Evolutionary conservation across 257 asterid genomes (phyloP).

Genomic region (Schizonepeta tenuifolia): DNA sequence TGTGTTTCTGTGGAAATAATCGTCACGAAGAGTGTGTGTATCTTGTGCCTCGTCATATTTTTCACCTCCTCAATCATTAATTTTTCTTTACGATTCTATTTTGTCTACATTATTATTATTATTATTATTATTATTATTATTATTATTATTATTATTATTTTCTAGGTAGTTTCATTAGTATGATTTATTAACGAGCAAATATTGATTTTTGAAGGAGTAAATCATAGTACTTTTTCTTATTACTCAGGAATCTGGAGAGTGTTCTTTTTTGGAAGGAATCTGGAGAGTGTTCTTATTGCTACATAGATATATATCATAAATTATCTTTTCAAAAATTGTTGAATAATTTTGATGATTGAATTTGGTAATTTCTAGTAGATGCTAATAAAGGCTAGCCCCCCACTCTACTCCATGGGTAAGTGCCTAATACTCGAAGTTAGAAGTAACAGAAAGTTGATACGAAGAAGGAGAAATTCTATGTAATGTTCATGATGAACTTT

Average conservation of each 20-base stretch:
- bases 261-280: too few relatives aligned
- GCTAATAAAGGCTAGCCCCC: not conserved
- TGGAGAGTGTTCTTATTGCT: too few relatives aligned
- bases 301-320: not conserved
- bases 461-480: not conserved
- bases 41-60: slow-evolving; percentile 28
- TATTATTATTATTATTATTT: too few relatives aligned
- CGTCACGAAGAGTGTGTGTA: slow-evolving; percentile 46
- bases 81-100: not conserved
- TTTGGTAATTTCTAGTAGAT: not conserved
- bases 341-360: not conserved
- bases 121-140: too few relatives aligned
- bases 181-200: not conserved
- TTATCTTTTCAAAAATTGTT: not conserved
- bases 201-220: not conserved
- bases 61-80: slow-evolving; percentile 12
- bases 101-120: not conserved
- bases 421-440: too few relatives aligned
- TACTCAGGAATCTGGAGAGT: not conserved
- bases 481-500: too few relatives aligned
- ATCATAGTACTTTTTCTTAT: not conserved
- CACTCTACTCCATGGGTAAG: not conserved
- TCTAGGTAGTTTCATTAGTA: not conserved
- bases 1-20: slow-evolving; percentile 48
- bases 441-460: too few relatives aligned